phyloP scores from a whole-genome alignment of 176 grass and related monocot species.

The Chrysopogon serrulatus region DNA sequence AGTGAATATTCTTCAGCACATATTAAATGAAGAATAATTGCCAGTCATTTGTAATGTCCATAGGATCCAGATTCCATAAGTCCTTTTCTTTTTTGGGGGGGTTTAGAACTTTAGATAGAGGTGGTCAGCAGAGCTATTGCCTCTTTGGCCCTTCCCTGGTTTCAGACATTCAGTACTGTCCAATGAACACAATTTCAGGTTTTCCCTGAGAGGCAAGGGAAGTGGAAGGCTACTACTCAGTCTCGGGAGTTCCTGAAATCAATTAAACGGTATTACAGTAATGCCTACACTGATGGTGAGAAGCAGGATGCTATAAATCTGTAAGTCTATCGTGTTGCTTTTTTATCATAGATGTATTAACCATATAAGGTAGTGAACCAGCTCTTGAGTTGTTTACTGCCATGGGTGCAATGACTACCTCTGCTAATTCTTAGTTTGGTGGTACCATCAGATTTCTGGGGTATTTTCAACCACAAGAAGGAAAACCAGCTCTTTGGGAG shows the following conservation, averaged over 20 bases:
- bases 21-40: neutral
- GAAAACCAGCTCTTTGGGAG: slow-evolving; percentile 93
- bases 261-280: slow-evolving; percentile 95
- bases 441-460: slow-evolving; percentile 77
- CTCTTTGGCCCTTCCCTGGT: neutral
- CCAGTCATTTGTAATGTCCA: neutral
- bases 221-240: slow-evolving; percentile 97
- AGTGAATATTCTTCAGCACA: slow-evolving; percentile 5
- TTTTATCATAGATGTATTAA: slow-evolving; percentile 14
- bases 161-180: neutral
- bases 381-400: slow-evolving; percentile 31
- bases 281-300: slow-evolving; percentile 91
- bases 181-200: slow-evolving; percentile 54
- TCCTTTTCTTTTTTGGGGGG: too few species aligned
- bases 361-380: neutral
- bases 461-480: slow-evolving; percentile 91
- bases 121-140: too few species aligned
- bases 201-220: slow-evolving; percentile 95
- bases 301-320: slow-evolving; percentile 97
- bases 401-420: neutral
- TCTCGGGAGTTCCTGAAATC: slow-evolving; percentile 95
- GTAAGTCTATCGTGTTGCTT: slow-evolving; percentile 35
- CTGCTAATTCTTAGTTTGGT: slow-evolving; percentile 28
- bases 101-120: neutral
- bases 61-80: too few species aligned